A percentile compares a stretch with the other conserved stretches of the same genome.
Evolutionary conservation across 768 basidiomycete species (phyloP).

Genomic region (Lactarius vividus): DNA sequence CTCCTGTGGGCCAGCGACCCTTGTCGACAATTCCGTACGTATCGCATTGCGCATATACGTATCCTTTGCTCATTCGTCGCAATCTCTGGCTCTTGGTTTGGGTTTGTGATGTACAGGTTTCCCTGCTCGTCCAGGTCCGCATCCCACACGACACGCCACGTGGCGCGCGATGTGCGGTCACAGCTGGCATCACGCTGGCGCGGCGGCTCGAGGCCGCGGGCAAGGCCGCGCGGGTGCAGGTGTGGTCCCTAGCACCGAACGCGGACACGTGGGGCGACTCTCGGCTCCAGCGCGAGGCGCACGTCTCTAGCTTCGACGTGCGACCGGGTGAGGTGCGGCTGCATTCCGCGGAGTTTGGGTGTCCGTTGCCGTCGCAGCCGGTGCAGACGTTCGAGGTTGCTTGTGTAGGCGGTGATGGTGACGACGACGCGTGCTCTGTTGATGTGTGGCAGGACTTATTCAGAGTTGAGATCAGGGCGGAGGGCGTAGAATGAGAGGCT

Average conservation of each 20-base stretch:
- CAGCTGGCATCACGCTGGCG: constrained; percentile 14
- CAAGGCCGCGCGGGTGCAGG: constrained; percentile 2
- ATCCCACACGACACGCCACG: constrained; percentile 8
- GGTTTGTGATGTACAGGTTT: not conserved
- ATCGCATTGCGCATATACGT: not conserved
- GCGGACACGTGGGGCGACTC: not conserved
- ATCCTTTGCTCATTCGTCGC: not conserved
- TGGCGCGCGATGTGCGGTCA: constrained; percentile 16
- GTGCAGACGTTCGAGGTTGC: constrained; percentile 19
- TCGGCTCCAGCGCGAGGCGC: constrained; percentile 4
- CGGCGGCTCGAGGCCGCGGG: constrained; percentile 12
- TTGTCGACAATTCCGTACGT: constrained; percentile 19
- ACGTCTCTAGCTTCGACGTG: constrained; percentile 13
- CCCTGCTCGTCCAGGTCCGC: constrained; percentile 18
- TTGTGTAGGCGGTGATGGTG: constrained; percentile 15
- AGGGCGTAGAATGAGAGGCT: not conserved
- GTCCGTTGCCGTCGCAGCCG: constrained; percentile 14
- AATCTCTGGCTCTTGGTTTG: not conserved
- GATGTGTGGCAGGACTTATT: constrained; percentile 22
- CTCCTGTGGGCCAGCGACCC: constrained; percentile 11
- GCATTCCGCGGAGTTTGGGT: constrained; percentile 12
- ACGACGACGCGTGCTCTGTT: constrained; percentile 12
- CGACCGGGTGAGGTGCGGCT: constrained; percentile 9
- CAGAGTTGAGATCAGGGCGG: constrained; percentile 11
- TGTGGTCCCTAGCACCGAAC: constrained; percentile 12